Base-by-base conservation (phyloP, 2,329 filamentous ascomycete species). In the Hymenoscyphus salicellus region DNA sequence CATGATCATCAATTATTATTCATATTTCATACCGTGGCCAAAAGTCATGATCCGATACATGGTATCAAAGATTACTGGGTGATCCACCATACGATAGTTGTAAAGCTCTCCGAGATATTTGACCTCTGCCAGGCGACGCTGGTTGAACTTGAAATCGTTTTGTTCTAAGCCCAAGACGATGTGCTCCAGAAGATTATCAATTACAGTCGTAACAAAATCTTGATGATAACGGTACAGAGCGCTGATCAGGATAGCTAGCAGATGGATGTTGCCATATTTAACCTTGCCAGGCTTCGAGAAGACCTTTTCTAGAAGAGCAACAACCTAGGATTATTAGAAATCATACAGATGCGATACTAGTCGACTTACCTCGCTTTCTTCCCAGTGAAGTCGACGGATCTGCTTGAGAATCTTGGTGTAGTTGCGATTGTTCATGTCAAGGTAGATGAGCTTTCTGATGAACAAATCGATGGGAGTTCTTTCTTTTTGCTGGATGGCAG, bases 111-210 rank as follows among this genome's bases (percentile, higher is more conserved):
- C 93, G 5, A 99, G 83, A 75, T 97, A 99, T 76, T 97, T 98
- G 73, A 97, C 92, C 77, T 98, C 94, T 2, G 96, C 92, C 67
- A 99, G 89, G 26, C 95, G 89, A 65, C 93, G 89, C 78, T 99
- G 95, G 75, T 96, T 97, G 79, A 93, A 96, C 73, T 96, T 93
- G 83, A 97, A 99, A 75, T 99, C 95, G 72, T 98, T 98, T 71
- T 93, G 87, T 77, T 99, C 95, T 2, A 99, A 82, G 0, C 95
- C 95, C 69, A 96, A 85, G 0, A 86, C 90, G 69, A 99, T 89
- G 5, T 91, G 89, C 77, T 99, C 96, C 17, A 98, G 82, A 5
- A 98, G 80, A 68, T 94, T 93, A 75, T 99, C 95, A 68, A 99
- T 92, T 58, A 97, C 88, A n/a, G 86, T 86, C 63, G 97, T 90